These are phyloP conservation scores for Halenospora varia DNA, from an alignment of 495 filamentous ascomycete species.

Conservation along the genomic window DNA sequence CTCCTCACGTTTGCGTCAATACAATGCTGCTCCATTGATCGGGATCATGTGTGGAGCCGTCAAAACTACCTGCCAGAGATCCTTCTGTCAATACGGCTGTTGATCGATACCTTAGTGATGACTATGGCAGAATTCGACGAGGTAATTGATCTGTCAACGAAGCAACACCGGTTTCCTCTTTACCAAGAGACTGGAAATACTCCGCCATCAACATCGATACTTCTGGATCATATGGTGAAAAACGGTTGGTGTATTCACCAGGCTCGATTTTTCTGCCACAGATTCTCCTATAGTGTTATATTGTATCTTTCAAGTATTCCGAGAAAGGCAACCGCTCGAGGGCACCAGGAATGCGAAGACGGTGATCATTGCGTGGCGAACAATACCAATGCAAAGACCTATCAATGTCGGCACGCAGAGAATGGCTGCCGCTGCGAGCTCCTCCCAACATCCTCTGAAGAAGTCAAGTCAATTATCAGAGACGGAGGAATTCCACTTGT, in stretches of 20 bases:
- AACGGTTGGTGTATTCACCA: neutral
- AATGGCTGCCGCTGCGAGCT: neutral
- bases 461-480: neutral
- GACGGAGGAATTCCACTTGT: neutral
- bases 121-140: neutral
- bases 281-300: neutral
- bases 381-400: neutral
- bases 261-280: neutral
- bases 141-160: neutral
- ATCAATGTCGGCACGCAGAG: neutral
- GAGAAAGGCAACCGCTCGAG: neutral
- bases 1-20: neutral
- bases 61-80: neutral
- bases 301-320: neutral
- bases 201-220: neutral
- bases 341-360: neutral
- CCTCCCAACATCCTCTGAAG: neutral
- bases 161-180: neutral
- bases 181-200: neutral
- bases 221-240: neutral
- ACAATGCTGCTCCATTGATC: neutral
- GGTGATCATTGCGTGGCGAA: neutral
- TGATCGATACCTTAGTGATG: neutral
- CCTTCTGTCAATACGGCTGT: neutral
- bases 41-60: neutral